Evolutionary conservation across 2,329 filamentous ascomycete species (phyloP).

Genomic region (Colletotrichum plurivorum): DNA sequence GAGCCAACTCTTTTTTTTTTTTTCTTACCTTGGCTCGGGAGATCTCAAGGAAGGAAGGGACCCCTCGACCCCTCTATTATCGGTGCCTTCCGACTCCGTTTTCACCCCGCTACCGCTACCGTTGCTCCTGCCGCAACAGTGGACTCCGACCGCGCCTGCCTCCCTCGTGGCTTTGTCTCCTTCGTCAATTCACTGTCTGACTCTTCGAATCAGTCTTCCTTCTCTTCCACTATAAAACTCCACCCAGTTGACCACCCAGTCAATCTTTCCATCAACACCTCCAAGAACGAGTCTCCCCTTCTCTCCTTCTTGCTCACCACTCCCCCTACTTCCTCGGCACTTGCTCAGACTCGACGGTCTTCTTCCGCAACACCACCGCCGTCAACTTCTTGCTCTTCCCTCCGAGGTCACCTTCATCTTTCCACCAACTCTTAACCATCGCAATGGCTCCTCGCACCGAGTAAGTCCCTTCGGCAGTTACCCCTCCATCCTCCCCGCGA

Average conservation of each 20-base stretch:
- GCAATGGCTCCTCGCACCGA: conserved; percentile 61
- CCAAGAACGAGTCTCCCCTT: not conserved
- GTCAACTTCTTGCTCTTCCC: not conserved
- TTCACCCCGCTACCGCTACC: conserved; percentile 25
- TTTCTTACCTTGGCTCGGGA: too few relatives aligned
- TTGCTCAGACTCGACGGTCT: not conserved
- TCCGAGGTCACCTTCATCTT: conserved; percentile 3
- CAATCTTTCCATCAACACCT: conserved; percentile 25
- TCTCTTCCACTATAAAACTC: conserved; percentile 15
- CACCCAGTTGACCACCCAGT: not conserved
- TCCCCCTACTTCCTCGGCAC: not conserved
- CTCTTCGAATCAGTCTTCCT: too few relatives aligned
- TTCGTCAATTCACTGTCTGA: conserved; percentile 21
- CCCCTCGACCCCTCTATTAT: conserved; percentile 29
- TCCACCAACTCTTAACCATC: conserved; percentile 18
- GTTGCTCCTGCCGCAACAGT: conserved; percentile 17
- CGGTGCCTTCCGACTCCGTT: conserved; percentile 27
- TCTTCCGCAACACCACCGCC: not conserved
- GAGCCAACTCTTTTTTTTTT: conserved; percentile 16
- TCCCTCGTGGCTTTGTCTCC: conserved; percentile 13
- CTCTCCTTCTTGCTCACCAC: not conserved
- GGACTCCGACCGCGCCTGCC: not conserved
- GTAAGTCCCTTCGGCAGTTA: conserved; percentile 56
- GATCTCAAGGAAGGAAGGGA: conserved; percentile 8
- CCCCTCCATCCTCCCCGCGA: not conserved